Conservation (phyloP, 2,329 filamentous ascomycete species). For the Metarhizium rileyi region DNA sequence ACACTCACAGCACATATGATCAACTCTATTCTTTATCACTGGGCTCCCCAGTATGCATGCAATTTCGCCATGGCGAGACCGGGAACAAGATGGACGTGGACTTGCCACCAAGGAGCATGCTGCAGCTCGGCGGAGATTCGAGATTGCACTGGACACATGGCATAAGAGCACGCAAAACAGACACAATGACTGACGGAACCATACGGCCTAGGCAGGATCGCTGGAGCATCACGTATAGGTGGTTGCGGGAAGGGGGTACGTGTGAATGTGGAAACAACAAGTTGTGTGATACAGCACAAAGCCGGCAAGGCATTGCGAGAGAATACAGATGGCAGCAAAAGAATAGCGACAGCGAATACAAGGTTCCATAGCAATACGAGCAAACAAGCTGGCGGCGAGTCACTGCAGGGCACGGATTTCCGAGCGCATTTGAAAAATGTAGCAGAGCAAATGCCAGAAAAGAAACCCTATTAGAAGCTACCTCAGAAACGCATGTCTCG, state of each 20-base stretch:
- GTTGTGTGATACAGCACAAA: conserved; percentile 43
- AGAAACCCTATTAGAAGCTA: too few relatives aligned
- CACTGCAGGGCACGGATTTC: too few relatives aligned
- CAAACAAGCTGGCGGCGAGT: too few relatives aligned
- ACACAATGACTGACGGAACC: conserved; percentile 34
- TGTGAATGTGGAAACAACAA: conserved; percentile 41
- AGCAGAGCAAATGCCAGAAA: too few relatives aligned
- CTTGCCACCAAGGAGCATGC: conserved; percentile 37
- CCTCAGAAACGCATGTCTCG: too few relatives aligned
- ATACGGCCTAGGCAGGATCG: conserved; percentile 32
- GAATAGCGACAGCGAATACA: not conserved
- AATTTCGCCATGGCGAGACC: conserved; percentile 24
- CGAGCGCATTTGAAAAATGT: too few relatives aligned
- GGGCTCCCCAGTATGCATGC: conserved; percentile 33
- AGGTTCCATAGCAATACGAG: not conserved
- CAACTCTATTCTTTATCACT: conserved; percentile 36
- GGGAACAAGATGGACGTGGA: conserved; percentile 32
- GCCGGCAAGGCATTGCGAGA: conserved; percentile 33
- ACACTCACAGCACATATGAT: conserved; percentile 39
- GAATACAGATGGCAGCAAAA: conserved; percentile 38
- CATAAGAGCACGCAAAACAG: conserved; percentile 44
- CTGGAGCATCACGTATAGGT: conserved; percentile 48
- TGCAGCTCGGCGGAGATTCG: conserved; percentile 39
- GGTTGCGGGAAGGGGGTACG: conserved; percentile 34
- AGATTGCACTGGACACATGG: conserved; percentile 46